Conservation (phyloP, 305 asterid genomes). For the Rubia balearica region DNA sequence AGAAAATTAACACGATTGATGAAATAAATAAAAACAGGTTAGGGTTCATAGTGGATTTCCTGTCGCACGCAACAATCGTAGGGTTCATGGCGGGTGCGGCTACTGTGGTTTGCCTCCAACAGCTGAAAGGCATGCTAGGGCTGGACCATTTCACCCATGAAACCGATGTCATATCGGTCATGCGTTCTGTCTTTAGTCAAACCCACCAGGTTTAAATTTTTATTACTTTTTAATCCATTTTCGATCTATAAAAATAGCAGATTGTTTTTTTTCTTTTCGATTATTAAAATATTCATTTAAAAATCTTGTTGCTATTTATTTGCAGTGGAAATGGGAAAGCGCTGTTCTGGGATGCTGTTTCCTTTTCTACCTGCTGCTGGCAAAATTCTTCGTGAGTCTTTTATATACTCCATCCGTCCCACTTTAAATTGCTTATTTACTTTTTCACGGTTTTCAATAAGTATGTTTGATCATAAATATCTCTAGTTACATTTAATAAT, state of each 20-base stretch:
- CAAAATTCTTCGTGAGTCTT: constrained; percentile 68
- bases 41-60: constrained; percentile 89
- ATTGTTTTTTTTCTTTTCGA: neutral
- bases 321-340: constrained; percentile 99
- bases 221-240: neutral
- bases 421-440: too few species aligned
- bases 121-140: constrained; percentile 66
- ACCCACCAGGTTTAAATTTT: constrained; percentile 48
- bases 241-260: neutral
- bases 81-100: constrained; percentile 99
- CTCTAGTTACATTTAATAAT: too few species aligned
- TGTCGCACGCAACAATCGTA: constrained; percentile 92
- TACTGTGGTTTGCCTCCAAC: constrained; percentile 78
- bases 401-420: neutral
- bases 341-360: constrained; percentile 75
- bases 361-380: constrained; percentile 74
- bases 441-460: too few species aligned
- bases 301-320: neutral
- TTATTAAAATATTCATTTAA: neutral
- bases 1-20: neutral
- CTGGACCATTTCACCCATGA: constrained; percentile 71
- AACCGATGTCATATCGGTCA: constrained; percentile 69
- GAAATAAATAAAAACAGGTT: constrained; percentile 32
- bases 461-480: too few species aligned
- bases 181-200: constrained; percentile 70